Evolutionary conservation across 2,329 filamentous ascomycete genomes (phyloP), one percentile per base, ranked within the genome.

Genomic region (Colletotrichum somersetense): DNA sequence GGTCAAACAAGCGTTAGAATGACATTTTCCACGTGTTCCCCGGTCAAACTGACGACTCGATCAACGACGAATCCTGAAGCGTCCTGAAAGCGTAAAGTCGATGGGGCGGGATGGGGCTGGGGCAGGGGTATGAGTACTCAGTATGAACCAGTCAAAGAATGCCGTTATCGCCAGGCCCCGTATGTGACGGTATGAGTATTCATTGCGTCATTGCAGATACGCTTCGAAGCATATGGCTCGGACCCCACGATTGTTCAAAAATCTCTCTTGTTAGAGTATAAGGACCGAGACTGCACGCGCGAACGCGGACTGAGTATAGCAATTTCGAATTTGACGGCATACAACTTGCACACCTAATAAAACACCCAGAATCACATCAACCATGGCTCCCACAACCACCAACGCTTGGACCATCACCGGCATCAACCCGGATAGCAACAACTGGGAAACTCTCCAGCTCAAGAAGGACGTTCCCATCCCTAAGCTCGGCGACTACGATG

Each of bases 401-500:
- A 85, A 85, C 80, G 83, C 87, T 78, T 93, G 91, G 91, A 83
- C 79, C 42, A 79, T 92, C 30, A 72, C 69, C 33, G 69, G 69
- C 55, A 69, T 62, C 69, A 42, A 61, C 55, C 81, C 82, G 44
- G 85, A 85, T 74, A 82, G 75, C 2, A 79, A 85, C 52, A 86
- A 85, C 75, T 91, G 93, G 76, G 89, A 92, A 58, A 84, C 84
- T 53, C 84, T 94, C 50, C 80, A 85, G 76, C 87, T 88, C 75
- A 81, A 86, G 71, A 85, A 89, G 75, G 82, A 87, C 59, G 85
- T 81, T 0, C 77, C 85, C 1, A 77, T 93, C 3, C 90, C 91
- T 18, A 81, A 89, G 74, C 78, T 92, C 1, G 92, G 92, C 58
- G 91, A 94, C 66, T 88, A 88, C 73, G 90, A 95, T 35, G 91